Base-by-base conservation (phyloP, 2,329 filamentous ascomycete genomes). In the Neopestalotiopsis sp. region DNA sequence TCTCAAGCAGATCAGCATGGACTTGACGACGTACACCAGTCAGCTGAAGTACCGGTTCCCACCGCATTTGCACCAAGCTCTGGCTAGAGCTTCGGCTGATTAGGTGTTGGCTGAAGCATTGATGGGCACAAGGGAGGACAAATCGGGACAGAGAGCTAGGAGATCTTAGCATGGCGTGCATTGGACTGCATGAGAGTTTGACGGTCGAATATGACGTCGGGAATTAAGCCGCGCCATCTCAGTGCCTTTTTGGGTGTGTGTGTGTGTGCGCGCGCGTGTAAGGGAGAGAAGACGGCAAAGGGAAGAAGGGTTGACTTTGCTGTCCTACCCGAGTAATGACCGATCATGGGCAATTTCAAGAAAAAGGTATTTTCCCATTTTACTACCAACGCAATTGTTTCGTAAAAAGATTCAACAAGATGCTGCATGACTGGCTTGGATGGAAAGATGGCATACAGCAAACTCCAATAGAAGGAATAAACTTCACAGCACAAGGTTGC, bases 11-110 rank as follows among this genome's bases (percentile, higher is more conserved):
- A 94, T 93, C 83, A 94, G 93, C 52, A 90, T 94, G 80, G 95
- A 98, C 81, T 82, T 98, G 75, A 97, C 96, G 84, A 92, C 96
- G 14, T 98, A 97, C 84, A 95, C 94, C 17, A 95, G 94, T 68
- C 90, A 97, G 86, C 90, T 98, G 77, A 91, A 93, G 77, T 98
- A 97, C 82, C 91, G 96, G 76, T 88, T 98, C 82, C 94, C 94
- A 65, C 92, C 93, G 49, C 89, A 93, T 76, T 87, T 98, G 67
- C 95, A 97, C 81, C 95, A 98, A 84, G 93, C 92, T 71, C 84
- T 98, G 76, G 95, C 94, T 63, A 89, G 91, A 77, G 94, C 93
- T 56, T 93, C 92, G 64, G 91, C 91, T 59, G 92, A 94, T 75
- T 88, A 78, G 75, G 57, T 6, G 12, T 34, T 67, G 28, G 58